Evolutionary conservation across 192 early-diverging fungal genomes (phyloP), one percentile per base, ranked within the genome.

Genomic region (Phlyctochytrium planicorne): DNA sequence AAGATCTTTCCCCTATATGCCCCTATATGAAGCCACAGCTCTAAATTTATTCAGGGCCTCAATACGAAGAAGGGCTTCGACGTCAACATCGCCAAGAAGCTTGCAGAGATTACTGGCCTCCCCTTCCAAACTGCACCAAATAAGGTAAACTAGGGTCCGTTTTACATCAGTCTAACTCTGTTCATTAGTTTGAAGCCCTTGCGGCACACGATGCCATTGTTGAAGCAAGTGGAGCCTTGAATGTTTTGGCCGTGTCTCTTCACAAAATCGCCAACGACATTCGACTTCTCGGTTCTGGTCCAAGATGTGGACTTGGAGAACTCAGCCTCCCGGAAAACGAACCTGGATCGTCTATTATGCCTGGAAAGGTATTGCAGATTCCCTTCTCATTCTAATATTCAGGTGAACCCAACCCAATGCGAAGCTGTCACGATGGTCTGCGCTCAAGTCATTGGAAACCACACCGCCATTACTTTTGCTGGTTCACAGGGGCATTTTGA

Each of bases 211-310:
- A 99, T 78, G 94, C 97, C 61, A 87, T 98, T 71, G 96, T 99
- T 52, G 95, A 98, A 84, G 92, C 93, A 23, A 89, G 88, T 61
- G 97, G 97, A 36, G 91, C 93, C 10, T 84, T 99, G 60, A 99
- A 99, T 86, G 92, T 91, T 36, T 70, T 97, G 67, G 96, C 96
- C 32, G 91, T 91, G 52, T 96, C 94, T 24, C 84, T 99, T 70
- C 95, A 94, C 88, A 99, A 99, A 89, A 97, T 99, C 74, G 96
- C 95, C 75, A 97, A 96, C 80, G 97, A 99, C 75, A 97, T 99
- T 66, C 92, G 97, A 37, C 84, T 94, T 66, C 87, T 96, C n/a
- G 90, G 89, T 36, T 96, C 94, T 40, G 97, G 97, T 2, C 97
- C 97, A 50, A 92, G 97, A 64, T 98, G 96, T 78, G 97, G 97